These are phyloP conservation scores for Amylostereum areolatum DNA, from an alignment of 1,284 basidiomycete genomes.

Conservation along the genomic window DNA sequence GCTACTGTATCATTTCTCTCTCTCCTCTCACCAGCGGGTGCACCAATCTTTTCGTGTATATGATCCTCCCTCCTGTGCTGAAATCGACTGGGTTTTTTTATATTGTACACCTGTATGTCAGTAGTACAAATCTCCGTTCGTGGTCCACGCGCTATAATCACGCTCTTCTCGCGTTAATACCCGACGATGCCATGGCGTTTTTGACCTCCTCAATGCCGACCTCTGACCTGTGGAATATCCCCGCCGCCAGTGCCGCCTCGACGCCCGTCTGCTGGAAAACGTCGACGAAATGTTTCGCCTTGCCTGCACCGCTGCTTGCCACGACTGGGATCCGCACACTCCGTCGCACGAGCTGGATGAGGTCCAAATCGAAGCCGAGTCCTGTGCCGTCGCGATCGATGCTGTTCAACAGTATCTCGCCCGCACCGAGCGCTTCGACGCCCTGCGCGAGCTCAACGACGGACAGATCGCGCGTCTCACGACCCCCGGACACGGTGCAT, in stretches of 20 bases:
- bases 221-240: conserved; percentile 94
- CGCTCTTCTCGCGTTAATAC: conserved; percentile 44
- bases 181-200: conserved; percentile 39
- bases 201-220: conserved; percentile 76
- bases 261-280: conserved; percentile 78
- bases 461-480: conserved; percentile 85
- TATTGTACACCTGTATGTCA: too few relatives aligned
- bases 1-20: too few relatives aligned
- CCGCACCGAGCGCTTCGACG: conserved; percentile 86
- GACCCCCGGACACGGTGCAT: conserved; percentile 93
- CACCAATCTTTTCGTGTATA: too few relatives aligned
- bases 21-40: too few relatives aligned
- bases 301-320: conserved; percentile 91
- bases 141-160: neutral
- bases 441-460: conserved; percentile 89
- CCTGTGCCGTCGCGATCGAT: conserved; percentile 97
- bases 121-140: neutral
- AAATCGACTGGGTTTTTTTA: too few relatives aligned
- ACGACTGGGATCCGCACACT: conserved; percentile 89
- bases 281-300: conserved; percentile 76
- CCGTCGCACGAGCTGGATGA: conserved; percentile 73
- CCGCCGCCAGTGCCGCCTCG: conserved; percentile 94
- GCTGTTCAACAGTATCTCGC: conserved; percentile 93
- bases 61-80: too few relatives aligned
- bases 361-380: conserved; percentile 86